Percentiles rank a stretch among this genome's conserved stretches.
These are phyloP conservation scores for Zygoascus flipseniorum DNA, from an alignment of 805 yeast genomes.

Conservation along the genomic window DNA sequence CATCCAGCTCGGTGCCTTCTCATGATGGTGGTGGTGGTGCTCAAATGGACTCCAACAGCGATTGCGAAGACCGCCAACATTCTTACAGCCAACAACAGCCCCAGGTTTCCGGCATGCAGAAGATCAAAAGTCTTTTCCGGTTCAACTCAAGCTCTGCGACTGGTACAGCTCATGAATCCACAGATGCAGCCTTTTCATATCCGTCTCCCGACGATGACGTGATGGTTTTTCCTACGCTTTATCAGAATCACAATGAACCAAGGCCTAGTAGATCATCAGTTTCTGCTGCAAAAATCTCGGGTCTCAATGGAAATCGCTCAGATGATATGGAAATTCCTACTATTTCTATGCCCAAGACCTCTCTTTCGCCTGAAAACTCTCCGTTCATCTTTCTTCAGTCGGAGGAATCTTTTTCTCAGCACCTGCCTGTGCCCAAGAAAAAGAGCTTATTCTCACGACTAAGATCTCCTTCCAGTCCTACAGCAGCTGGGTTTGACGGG, in stretches of 20 bases:
- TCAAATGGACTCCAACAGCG: not conserved
- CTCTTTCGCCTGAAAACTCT: not conserved
- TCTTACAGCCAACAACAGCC: not conserved
- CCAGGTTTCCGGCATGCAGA: slow-evolving; percentile 20
- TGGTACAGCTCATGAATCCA: not conserved
- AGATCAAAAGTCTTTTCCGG: slow-evolving; percentile 25
- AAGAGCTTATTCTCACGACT: slow-evolving; percentile 3
- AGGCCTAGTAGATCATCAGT: not conserved
- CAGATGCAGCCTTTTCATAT: not conserved
- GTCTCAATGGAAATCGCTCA: not conserved
- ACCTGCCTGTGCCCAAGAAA: not conserved
- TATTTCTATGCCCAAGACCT: not conserved
- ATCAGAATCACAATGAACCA: slow-evolving; percentile 7
- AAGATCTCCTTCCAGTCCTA: slow-evolving; percentile 26
- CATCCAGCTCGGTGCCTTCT: not conserved
- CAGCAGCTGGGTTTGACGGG: slow-evolving; percentile 9
- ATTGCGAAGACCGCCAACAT: not conserved
- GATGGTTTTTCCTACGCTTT: slow-evolving; percentile 19
- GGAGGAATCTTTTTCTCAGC: not conserved
- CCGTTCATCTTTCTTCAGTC: not conserved
- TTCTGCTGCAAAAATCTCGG: not conserved
- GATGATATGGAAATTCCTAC: not conserved
- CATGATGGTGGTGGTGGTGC: not conserved
- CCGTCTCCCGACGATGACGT: slow-evolving; percentile 1
- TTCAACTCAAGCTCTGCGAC: slow-evolving; percentile 17